These are phyloP conservation scores for Collybiopsis luxurians DNA, from an alignment of 768 basidiomycete species.

Conservation along the genomic window DNA sequence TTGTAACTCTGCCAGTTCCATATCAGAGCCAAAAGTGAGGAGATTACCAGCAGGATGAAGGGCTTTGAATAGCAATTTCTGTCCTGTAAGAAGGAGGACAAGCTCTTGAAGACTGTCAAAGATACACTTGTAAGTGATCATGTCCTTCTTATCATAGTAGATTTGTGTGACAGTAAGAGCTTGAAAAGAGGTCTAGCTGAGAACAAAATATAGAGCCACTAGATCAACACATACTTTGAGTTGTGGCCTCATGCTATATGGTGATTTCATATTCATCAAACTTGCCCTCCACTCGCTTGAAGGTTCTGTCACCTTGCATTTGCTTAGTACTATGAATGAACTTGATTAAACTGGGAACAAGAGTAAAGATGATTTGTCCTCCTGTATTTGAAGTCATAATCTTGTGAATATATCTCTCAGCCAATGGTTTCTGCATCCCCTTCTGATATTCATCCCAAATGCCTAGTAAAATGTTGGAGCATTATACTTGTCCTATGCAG, in stretches of 20 bases:
- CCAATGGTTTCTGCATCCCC: too few relatives aligned
- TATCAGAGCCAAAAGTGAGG: background rate
- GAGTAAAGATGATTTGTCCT: background rate
- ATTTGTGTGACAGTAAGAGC: background rate
- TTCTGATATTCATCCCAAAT: too few relatives aligned
- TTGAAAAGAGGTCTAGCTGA: background rate
- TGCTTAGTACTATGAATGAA: background rate
- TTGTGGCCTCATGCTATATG: background rate
- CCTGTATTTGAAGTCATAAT: too few relatives aligned
- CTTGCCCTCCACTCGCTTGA: background rate
- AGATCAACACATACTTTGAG: too few relatives aligned
- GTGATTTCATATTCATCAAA: slow-evolving; percentile 1
- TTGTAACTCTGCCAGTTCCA: background rate
- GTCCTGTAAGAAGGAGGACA: background rate
- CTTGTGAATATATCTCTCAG: too few relatives aligned
- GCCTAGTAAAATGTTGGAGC: too few relatives aligned
- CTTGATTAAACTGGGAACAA: background rate
- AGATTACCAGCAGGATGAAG: background rate
- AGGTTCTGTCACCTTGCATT: background rate
- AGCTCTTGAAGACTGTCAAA: background rate
- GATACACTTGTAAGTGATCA: background rate
- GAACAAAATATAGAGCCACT: background rate
- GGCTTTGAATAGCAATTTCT: background rate
- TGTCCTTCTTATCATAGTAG: background rate
- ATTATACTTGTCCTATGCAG: too few relatives aligned